Evolutionary conservation across 768 basidiomycete species (phyloP), one percentile per base, ranked within the genome.

Genomic region (Trametopsis cervina): DNA sequence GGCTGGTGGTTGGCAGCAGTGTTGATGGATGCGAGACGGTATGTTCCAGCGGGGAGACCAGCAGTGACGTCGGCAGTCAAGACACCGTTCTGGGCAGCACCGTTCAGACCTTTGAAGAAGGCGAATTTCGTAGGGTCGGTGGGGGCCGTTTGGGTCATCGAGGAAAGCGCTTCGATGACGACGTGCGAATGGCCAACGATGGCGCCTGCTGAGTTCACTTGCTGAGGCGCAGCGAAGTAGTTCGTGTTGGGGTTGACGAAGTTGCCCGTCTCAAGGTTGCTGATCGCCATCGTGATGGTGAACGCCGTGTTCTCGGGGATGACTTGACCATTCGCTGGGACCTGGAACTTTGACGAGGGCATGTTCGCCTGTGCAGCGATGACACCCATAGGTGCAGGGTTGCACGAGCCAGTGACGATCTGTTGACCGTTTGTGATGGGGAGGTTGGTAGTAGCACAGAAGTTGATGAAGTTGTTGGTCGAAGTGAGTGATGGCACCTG

Each of bases 381-480:
- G 42, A 72, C 58, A 49, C 84, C 83, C 72, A 83, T 78, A 0
- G 77, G 76, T 10, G 57, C 56, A 27, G 63, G 54, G 56, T 65
- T 65, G 52, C 63, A 81, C 10, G 77, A 79, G 9, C 77, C 77
- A 4, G 60, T 65, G 46, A 55, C 63, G 58, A 76, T 63, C 57
- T 78, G 81, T 55, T 69, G 50, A 24, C 82, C 81, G 55, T 81
- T 76, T 39, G 85, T 85, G 50, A 84, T 70, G 4, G 81, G 74
- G 36, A 75, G 63, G 44, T 70, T 58, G 4, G 70, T 57, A n/a
- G 72, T 75, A 5, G 68, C 63, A 55, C 83, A 84, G 61, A 69
- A 81, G 67, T 83, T 83, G 66, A 84, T 83, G 62, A 82, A 88
- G 70, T 87, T 87, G 68, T 87, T 82, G 40, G 62, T 63, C n/a